Conservation (phyloP, 345 rosid species). For the Kandelia obovata region DNA sequence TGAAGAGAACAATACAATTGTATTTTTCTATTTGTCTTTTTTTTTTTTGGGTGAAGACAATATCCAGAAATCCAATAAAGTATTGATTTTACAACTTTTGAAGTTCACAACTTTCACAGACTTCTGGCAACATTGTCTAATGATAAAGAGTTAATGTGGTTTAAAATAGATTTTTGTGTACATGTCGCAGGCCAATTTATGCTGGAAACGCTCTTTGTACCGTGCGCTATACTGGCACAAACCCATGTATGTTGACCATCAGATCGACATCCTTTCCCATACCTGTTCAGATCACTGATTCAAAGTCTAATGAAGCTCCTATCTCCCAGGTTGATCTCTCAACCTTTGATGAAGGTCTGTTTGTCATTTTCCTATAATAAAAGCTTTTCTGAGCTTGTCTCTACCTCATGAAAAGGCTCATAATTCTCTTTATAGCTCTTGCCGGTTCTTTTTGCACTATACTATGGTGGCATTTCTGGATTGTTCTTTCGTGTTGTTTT, state of each 20-base stretch:
- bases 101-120: neutral
- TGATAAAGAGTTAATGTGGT: slow-evolving; percentile 5
- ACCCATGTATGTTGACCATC: slow-evolving; percentile 79
- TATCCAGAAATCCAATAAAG: too few species aligned
- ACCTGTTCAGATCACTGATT: slow-evolving; percentile 29
- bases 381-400: slow-evolving; percentile 8
- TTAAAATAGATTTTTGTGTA: slow-evolving; percentile 1
- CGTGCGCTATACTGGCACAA: slow-evolving; percentile 64
- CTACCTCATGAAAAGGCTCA: slow-evolving; percentile 1
- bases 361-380: slow-evolving; percentile 20
- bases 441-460: slow-evolving; percentile 8
- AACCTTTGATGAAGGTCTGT: slow-evolving; percentile 70
- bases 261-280: slow-evolving; percentile 79
- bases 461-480: neutral
- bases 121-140: neutral
- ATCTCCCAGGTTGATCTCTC: slow-evolving; percentile 93
- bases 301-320: slow-evolving; percentile 51
- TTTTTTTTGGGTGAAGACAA: too few species aligned
- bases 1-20: too few species aligned
- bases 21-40: too few species aligned
- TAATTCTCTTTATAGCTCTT: slow-evolving; percentile 1
- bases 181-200: slow-evolving; percentile 78
- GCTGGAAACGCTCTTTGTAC: slow-evolving; percentile 97
- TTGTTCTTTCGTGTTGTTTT: neutral
- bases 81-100: too few species aligned